A percentile compares a stretch with the other conserved stretches of the same genome.
phyloP scores from a whole-genome alignment of 495 filamentous ascomycete genomes.

The Letharia columbiana region DNA sequence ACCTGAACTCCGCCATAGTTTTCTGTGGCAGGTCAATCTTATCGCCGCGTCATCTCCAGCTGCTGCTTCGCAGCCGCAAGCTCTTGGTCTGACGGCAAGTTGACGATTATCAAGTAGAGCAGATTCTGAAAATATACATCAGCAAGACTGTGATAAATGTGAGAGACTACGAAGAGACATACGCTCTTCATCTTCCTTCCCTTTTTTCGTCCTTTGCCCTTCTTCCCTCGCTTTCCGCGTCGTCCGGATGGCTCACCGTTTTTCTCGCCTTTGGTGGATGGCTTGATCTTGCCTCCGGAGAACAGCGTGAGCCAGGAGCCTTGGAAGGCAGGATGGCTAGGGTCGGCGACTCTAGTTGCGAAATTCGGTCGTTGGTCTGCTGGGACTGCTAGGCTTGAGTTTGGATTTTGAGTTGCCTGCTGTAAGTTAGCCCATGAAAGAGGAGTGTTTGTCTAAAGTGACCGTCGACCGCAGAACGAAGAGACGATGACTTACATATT shows the following conservation, averaged over 20 bases:
- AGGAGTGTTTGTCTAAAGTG: too few relatives aligned
- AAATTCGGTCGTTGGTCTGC: background rate
- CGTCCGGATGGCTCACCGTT: background rate
- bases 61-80: constrained; percentile 1
- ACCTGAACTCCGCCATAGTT: too few relatives aligned
- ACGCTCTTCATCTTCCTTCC: too few relatives aligned
- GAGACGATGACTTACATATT: constrained; percentile 48
- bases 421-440: too few relatives aligned
- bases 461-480: too few relatives aligned
- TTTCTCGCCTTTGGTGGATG: background rate
- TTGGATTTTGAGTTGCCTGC: background rate
- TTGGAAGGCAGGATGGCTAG: background rate
- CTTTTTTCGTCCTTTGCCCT: background rate
- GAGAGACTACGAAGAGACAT: background rate
- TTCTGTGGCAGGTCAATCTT: too few relatives aligned
- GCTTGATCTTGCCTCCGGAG: background rate
- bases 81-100: constrained; percentile 34
- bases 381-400: background rate
- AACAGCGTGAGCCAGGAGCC: background rate
- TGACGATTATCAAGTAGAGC: constrained; percentile 45
- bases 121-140: constrained; percentile 13
- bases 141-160: background rate
- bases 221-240: too few relatives aligned
- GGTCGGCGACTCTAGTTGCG: background rate
- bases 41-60: constrained; percentile 3